Conservation (phyloP, 768 basidiomycete genomes). For the Pholiota conissans region DNA sequence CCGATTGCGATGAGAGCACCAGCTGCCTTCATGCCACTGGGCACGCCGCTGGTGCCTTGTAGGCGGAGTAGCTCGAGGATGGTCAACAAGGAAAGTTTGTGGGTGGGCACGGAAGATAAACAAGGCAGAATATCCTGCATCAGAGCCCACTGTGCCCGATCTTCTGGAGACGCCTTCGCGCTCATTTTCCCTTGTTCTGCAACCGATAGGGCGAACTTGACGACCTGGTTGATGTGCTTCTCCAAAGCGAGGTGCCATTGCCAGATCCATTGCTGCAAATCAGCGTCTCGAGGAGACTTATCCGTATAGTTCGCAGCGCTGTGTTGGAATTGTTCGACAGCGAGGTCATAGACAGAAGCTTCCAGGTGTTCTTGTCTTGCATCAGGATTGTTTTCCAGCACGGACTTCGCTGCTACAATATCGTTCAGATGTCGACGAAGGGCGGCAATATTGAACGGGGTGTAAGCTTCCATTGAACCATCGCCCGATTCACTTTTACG, state of each 20-base stretch:
- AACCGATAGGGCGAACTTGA: constrained; percentile 40
- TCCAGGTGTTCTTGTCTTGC: constrained; percentile 83
- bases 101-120: constrained; percentile 54
- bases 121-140: constrained; percentile 4
- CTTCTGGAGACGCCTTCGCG: neutral
- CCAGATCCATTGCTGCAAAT: constrained; percentile 83
- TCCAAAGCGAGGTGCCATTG: constrained; percentile 73
- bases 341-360: constrained; percentile 83
- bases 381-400: constrained; percentile 65
- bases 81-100: constrained; percentile 83
- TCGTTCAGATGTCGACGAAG: constrained; percentile 69
- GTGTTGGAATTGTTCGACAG: constrained; percentile 66
- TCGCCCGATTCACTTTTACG: neutral
- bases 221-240: constrained; percentile 45
- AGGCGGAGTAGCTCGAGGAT: constrained; percentile 88
- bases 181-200: neutral
- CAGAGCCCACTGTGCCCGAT: neutral
- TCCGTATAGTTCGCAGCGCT: constrained; percentile 58
- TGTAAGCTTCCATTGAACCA: constrained; percentile 27
- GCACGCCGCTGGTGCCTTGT: constrained; percentile 73
- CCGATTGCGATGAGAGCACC: constrained; percentile 81
- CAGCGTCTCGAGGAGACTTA: constrained; percentile 45
- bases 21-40: constrained; percentile 87
- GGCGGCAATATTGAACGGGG: constrained; percentile 76
- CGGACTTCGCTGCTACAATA: constrained; percentile 60